These are phyloP conservation scores for Maudiozyma saulgeensis DNA, from an alignment of 805 yeast genomes.

Conservation along the genomic window DNA sequence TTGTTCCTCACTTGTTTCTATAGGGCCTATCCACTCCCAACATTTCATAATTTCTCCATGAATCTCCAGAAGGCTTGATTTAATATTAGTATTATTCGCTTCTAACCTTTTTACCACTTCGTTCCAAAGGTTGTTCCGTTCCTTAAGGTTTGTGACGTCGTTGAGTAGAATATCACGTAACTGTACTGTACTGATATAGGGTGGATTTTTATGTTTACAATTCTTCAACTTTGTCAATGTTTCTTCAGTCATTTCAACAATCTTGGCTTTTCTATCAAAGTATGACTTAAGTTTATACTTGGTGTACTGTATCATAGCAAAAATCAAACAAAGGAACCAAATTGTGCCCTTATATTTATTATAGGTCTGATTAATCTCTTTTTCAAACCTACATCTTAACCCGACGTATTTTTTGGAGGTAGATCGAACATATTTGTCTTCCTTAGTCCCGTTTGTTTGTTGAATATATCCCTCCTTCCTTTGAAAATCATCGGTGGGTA, in stretches of 20 bases:
- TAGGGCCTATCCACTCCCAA: conserved; percentile 71
- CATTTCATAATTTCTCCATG: conserved; percentile 83
- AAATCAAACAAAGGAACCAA: conserved; percentile 5
- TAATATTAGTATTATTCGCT: conserved; percentile 49
- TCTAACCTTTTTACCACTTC: conserved; percentile 49
- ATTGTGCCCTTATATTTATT: conserved; percentile 18
- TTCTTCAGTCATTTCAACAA: conserved; percentile 38
- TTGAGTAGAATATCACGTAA: conserved; percentile 54
- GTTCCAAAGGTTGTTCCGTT: conserved; percentile 48
- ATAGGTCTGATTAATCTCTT: conserved; percentile 37
- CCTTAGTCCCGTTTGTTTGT: conserved; percentile 18
- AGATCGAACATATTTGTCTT: conserved; percentile 58
- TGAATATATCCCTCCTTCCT: conserved; percentile 31
- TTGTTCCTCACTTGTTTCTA: conserved; percentile 2
- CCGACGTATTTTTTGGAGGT: conserved; percentile 57
- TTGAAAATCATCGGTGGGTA: conserved; percentile 33
- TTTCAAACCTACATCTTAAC: conserved; percentile 46
- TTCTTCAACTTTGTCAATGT: conserved; percentile 43
- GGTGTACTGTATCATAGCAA: conserved; percentile 18
- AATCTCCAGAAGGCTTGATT: conserved; percentile 53
- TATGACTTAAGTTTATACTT: conserved; percentile 32
- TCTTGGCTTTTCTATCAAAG: conserved; percentile 32
- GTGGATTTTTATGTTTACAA: conserved; percentile 28
- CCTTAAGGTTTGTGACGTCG: conserved; percentile 20
- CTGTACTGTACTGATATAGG: conserved; percentile 59